Evolutionary conservation across 2,329 filamentous ascomycete species (phyloP), one percentile per base, ranked within the genome.

Genomic region (Beauveria scarabaeidicola): DNA sequence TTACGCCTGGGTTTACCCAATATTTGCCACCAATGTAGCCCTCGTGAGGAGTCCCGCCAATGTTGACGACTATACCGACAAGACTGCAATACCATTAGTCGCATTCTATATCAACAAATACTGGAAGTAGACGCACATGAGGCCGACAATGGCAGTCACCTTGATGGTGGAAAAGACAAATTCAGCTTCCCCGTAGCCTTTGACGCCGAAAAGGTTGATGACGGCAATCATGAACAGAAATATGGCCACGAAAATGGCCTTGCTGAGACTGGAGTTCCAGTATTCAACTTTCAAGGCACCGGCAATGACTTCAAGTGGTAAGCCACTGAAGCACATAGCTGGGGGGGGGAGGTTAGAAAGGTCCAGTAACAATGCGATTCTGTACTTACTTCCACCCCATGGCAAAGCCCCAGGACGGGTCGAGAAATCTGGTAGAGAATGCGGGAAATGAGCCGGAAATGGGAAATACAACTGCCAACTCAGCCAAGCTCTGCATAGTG

Each of bases 391-490:
- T 79, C 76, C 75, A 78, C 58, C 77, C 77, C 77, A 79, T 79
- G 61, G 77, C 77, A 63, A 79, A 79, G 61, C 77, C 77, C 78
- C 80, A 84, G 2, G 81, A 78, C 40, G 81, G 81, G 65, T 82
- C 81, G 61, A 85, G 81, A 64, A 85, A 84, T 56, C 82, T 80
- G 48, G 77, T 74, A 36, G 78, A 81, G 72, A 82, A 84, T 21
- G 79, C 80, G 67, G 81, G 83, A 74, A 84, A 84, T 62, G 79
- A 79, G 67, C 81, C 81, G 65, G 80, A 81, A 66, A 84, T 77
- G 19, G 81, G 82, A 63, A 77, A 84, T 71, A 83, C 75, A 64
- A 83, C 77, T 47, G 81, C 78, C 60, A 84, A 70, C 70, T 84
- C 82, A 63, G 81, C 82, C 61, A 84, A 76, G 63, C 58, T 60